A percentile compares a stretch with the other conserved stretches of the same genome.
Conservation (phyloP, 371 early-diverging fungal species). For the Apophysomyces elegans region DNA sequence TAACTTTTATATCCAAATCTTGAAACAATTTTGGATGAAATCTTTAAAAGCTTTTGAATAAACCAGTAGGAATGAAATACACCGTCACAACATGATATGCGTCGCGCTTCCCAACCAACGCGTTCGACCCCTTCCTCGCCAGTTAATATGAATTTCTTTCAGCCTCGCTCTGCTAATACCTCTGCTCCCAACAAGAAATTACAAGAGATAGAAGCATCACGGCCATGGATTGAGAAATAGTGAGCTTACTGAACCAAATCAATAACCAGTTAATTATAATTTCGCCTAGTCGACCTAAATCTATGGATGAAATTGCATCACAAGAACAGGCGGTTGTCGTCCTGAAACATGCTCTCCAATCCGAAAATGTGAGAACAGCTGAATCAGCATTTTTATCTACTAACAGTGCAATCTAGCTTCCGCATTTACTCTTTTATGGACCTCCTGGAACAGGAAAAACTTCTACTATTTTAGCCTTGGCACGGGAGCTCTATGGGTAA, state of each 20-base stretch:
- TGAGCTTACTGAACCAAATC: constrained; percentile 29
- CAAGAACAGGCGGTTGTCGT: constrained; percentile 93
- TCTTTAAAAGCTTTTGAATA: no score
- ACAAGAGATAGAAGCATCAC: constrained; percentile 30
- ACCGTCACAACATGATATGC: no score
- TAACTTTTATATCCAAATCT: no score
- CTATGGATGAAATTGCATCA: constrained; percentile 84
- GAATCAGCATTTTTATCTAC: background rate
- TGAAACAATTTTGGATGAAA: no score
- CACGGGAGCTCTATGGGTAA: constrained; percentile 90
- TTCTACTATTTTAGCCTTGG: constrained; percentile 93
- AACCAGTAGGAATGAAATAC: no score
- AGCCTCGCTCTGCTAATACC: constrained; percentile 14
- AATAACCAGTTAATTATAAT: background rate
- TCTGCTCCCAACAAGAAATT: constrained; percentile 5
- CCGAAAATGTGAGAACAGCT: constrained; percentile 71
- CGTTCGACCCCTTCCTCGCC: no score
- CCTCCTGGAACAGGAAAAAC: constrained; percentile 99
- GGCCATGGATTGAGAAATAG: constrained; percentile 87
- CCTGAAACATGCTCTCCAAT: constrained; percentile 81
- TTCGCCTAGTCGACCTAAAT: constrained; percentile 78
- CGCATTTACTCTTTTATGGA: constrained; percentile 99
- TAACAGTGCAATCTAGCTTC: constrained; percentile 65
- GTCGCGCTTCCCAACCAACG: background rate
- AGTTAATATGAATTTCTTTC: constrained; percentile 25